Base-by-base conservation (phyloP, 495 filamentous ascomycete genomes). In the Daldinia decipiens region DNA sequence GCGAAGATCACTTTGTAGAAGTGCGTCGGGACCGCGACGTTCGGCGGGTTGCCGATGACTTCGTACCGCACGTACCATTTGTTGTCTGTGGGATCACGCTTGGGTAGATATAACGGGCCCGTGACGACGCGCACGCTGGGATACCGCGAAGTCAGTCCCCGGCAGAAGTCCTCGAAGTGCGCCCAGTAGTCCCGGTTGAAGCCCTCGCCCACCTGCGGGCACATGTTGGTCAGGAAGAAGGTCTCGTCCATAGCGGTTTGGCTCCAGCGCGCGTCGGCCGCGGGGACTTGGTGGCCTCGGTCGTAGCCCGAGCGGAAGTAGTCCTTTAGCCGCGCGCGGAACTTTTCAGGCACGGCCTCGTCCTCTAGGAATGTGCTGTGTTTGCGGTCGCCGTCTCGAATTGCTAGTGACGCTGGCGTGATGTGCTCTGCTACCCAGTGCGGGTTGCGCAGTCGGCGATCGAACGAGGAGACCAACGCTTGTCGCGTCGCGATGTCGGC, bases 161-260 rank as follows among this genome's bases (percentile, higher is more conserved):
- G 87, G 79, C 96, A 97, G 79, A 98, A 99, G 72, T 97, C 93
- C 80, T 99, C 95, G 74, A 99, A 94, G 76, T 98, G 96, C 57
- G 96, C 90, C 95, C 95, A 99, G 87, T 99, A 97, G 80, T 99
- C 95, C 19, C 95, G 86, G 80, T 99, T 99, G 83, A 99, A 99
- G 31, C 95, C 95, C 76, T 95, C 92, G 56, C 95, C 95, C 3
- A 99, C 95, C 79, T 99, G 95, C 17, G 95, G 95, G 72, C 93
- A 97, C 94, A 99, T 99, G 81, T 99, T 99, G 76, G 84, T 91
- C 43, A 99, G 87, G 70, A 85, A 87, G 76, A 99, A 99, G 1
- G 95, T 99, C 52, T 90, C 92, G 81, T 99, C 89, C 91, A 99
- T 95, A 17, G 96, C 95, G 15, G 86, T 78, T 77, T 99, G 95